Base-by-base conservation (phyloP, 2,329 filamentous ascomycete species). In the Ophiostoma angusticollis region DNA sequence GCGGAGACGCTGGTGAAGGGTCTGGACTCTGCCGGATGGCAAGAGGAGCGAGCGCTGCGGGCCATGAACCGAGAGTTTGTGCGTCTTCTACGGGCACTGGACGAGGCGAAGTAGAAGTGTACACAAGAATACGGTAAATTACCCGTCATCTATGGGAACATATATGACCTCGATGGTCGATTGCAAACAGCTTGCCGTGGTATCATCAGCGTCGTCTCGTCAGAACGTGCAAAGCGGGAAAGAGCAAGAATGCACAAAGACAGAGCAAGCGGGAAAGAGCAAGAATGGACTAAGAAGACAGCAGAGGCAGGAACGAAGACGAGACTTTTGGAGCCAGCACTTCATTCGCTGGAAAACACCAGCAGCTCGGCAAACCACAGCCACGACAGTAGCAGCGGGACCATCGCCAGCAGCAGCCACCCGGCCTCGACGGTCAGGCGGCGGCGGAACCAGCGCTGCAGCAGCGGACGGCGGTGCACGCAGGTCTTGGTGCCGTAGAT, bases 401-500 rank as follows among this genome's bases (percentile, higher is more conserved):
- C 27, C 7, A 65, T 32, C 3, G 62, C 61, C 19, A 72, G 42
- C 32, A 68, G 31, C 35, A 70, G 45, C 62, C 67, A 70, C 64
- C 66, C 68, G 14, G 65, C 42, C 51, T 69, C 65, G 4, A 68
- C 46, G 0, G 64, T 66, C 16, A 69, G 46, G 25, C 59, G 61
- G 2, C 53, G 51, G 22, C 63, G 58, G 24, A 71, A 45, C 65
- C 65, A 68, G 14, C 56, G 57, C 35, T 52, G 68, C 54, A 52
- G 59, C 48, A 53, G 77, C 45, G 59, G 47, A 6, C 57, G 58
- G 5, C 61, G 57, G 41, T 72, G 65, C 2, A 57, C 49, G 43
- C 72, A 76, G 2, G 51, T 58, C 0, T 46, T 48, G 4, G 71
- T 75, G 18, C 63, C 67, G 39, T 64, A 68, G 9, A 75, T 63